phyloP scores from a whole-genome alignment of 257 asterid genomes.

The Asclepias syriaca region DNA sequence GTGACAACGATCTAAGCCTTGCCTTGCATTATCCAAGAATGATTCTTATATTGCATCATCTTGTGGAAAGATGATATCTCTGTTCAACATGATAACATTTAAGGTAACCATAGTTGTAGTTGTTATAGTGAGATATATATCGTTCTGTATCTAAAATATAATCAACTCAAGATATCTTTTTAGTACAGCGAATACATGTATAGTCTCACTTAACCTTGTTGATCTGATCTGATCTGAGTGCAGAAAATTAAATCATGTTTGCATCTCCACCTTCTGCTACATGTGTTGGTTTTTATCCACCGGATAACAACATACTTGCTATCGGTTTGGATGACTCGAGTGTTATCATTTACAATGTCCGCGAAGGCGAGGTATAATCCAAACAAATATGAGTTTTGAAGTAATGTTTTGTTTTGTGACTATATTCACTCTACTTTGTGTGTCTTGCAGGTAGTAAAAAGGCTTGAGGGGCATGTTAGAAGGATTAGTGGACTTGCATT shows the following conservation, averaged over 20 bases:
- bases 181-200: too few relatives aligned
- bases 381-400: background rate
- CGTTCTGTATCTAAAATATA: too few relatives aligned
- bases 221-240: conserved; percentile 1
- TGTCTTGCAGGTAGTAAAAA: conserved; percentile 38
- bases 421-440: background rate
- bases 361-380: conserved; percentile 41
- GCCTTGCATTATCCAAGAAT: conserved; percentile 14
- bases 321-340: conserved; percentile 66
- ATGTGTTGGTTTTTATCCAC: conserved; percentile 61
- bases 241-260: conserved; percentile 51
- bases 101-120: background rate
- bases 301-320: conserved; percentile 62
- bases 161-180: too few relatives aligned
- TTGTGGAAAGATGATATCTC: conserved; percentile 4
- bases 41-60: conserved; percentile 6
- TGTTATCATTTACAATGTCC: conserved; percentile 57
- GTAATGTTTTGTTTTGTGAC: background rate
- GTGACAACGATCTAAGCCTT: background rate
- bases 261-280: conserved; percentile 55
- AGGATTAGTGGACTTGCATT: conserved; percentile 33
- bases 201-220: background rate
- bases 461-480: conserved; percentile 55
- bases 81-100: conserved; percentile 1
- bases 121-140: too few relatives aligned